Evolutionary conservation across 2,329 filamentous ascomycete genomes (phyloP).

Genomic region (Bisporella sp.): DNA sequence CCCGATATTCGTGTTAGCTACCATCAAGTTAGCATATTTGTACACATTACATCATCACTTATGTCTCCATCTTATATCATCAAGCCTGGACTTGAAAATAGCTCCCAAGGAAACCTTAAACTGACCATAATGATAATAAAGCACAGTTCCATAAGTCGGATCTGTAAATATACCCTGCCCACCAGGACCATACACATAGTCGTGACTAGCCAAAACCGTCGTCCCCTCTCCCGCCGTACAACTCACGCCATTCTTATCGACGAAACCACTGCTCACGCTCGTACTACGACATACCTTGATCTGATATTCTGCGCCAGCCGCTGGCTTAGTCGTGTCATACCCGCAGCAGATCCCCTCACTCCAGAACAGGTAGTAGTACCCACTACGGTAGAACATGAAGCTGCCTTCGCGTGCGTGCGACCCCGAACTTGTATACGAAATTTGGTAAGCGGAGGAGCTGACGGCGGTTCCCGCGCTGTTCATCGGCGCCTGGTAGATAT

Average conservation of each 20-base stretch:
- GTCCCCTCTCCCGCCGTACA: slow-evolving; percentile 54
- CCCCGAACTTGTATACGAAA: background rate
- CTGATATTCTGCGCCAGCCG: slow-evolving; percentile 55
- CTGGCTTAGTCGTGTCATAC: slow-evolving; percentile 42
- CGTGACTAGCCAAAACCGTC: slow-evolving; percentile 52
- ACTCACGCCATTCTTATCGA: slow-evolving; percentile 44
- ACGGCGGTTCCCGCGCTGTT: background rate
- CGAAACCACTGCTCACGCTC: slow-evolving; percentile 45
- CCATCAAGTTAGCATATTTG: too few relatives aligned
- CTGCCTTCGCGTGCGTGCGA: background rate
- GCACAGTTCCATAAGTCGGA: slow-evolving; percentile 24
- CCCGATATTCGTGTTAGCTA: too few relatives aligned
- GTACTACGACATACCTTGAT: slow-evolving; percentile 57
- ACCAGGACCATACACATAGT: slow-evolving; percentile 56
- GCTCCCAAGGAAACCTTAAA: too few relatives aligned
- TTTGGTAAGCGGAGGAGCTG: background rate
- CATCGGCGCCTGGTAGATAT: slow-evolving; percentile 49
- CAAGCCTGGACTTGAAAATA: too few relatives aligned
- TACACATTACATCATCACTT: too few relatives aligned
- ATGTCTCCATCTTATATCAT: too few relatives aligned
- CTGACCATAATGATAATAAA: slow-evolving; percentile 51
- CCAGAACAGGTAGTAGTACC: slow-evolving; percentile 60
- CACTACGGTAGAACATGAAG: slow-evolving; percentile 22
- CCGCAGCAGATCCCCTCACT: slow-evolving; percentile 54
- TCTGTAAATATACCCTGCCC: slow-evolving; percentile 37